Evolutionary conservation across 345 rosid species (phyloP).

Genomic region (Balakata baccata): DNA sequence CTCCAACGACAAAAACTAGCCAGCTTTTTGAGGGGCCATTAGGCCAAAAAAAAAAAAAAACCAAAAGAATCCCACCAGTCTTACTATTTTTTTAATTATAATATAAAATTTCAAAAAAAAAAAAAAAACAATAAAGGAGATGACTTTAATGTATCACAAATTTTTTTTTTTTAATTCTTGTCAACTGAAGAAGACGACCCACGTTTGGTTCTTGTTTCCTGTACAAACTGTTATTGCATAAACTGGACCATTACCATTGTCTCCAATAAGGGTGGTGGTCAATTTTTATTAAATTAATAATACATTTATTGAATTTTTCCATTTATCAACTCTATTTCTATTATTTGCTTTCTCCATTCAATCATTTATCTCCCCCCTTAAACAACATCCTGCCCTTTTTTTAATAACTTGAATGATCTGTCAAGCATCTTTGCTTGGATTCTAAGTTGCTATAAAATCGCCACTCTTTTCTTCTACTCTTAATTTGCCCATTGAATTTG

Average conservation of each 20-base stretch:
- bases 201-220: conserved; percentile 28
- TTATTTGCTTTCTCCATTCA: conserved; percentile 17
- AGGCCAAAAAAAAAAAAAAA: too few species aligned
- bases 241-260: conserved; percentile 26
- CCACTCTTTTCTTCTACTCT: too few species aligned
- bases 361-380: conserved; percentile 38
- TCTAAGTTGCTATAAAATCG: too few species aligned
- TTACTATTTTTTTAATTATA: background rate
- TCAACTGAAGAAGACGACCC: conserved; percentile 39
- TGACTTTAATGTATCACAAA: conserved; percentile 20
- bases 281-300: background rate
- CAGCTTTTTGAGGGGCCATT: too few species aligned
- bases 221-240: background rate
- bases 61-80: conserved; percentile 31
- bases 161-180: conserved; percentile 15
- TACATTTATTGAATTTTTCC: too few species aligned
- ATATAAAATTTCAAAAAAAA: too few species aligned
- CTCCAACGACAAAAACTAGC: conserved; percentile 45
- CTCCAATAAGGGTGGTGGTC: conserved; percentile 22
- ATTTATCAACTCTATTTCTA: background rate
- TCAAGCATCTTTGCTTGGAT: conserved; percentile 35
- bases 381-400: too few species aligned
- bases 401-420: too few species aligned
- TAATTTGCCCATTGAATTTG: too few species aligned
- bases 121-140: conserved; percentile 15